phyloP scores from a whole-genome alignment of 441 rosid species.

The Arabidopsis lyrata region DNA sequence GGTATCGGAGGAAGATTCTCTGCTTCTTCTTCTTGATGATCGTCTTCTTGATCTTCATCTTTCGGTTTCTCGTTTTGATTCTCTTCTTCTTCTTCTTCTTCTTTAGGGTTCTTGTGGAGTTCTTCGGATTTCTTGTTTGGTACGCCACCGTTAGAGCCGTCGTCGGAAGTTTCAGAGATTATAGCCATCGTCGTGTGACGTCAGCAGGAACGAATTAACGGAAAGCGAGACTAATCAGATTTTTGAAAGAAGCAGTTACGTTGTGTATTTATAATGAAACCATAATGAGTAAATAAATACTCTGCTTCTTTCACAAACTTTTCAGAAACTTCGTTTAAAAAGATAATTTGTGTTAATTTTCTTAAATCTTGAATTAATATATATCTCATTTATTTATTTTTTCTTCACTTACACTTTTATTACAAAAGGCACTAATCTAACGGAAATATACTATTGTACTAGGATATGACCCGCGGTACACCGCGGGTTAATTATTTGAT shows the following conservation, averaged over 20 bases:
- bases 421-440: too few species aligned
- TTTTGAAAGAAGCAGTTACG: neutral
- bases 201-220: neutral
- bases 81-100: neutral
- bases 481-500: too few species aligned
- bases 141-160: neutral
- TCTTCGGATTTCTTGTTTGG: neutral
- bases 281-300: neutral
- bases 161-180: neutral
- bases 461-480: too few species aligned
- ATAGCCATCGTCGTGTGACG: neutral
- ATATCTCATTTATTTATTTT: too few species aligned
- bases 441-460: too few species aligned
- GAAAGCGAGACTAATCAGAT: neutral
- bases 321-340: neutral
- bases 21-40: too few species aligned
- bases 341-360: too few species aligned
- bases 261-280: neutral
- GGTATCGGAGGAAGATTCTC: neutral
- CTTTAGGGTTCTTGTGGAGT: neutral
- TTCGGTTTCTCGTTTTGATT: neutral
- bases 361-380: too few species aligned
- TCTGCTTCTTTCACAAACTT: too few species aligned
- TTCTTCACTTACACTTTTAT: too few species aligned
- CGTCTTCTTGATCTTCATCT: neutral